Conservation (phyloP, 768 basidiomycete genomes). For the Amanita rubescens region DNA sequence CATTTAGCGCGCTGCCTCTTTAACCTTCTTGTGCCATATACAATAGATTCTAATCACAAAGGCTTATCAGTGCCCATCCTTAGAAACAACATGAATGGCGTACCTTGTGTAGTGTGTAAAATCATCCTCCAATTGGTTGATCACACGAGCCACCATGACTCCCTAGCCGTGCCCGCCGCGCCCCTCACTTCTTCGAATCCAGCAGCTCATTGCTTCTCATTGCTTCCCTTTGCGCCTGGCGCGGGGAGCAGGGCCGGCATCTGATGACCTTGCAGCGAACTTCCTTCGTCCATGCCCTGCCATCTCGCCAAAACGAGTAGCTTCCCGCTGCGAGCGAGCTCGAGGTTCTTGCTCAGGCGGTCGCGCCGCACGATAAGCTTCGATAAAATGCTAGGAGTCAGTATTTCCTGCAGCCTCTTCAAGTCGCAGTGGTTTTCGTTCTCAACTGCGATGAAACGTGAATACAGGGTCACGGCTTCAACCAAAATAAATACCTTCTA, state of each 20-base stretch:
- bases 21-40: too few relatives aligned
- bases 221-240: constrained; percentile 15
- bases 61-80: constrained; percentile 7
- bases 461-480: too few relatives aligned
- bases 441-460: too few relatives aligned
- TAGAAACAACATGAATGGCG: constrained; percentile 10
- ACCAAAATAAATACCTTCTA: constrained; percentile 19
- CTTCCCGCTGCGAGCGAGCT: constrained; percentile 84
- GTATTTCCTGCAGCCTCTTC: background rate
- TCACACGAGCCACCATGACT: constrained; percentile 60
- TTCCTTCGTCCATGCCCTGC: constrained; percentile 47
- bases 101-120: constrained; percentile 95
- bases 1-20: too few relatives aligned
- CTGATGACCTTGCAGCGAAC: constrained; percentile 32
- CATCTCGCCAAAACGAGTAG: too few relatives aligned
- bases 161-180: constrained; percentile 19
- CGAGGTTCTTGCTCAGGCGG: constrained; percentile 97
- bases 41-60: constrained; percentile 65
- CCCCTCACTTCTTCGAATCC: constrained; percentile 20
- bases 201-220: constrained; percentile 27
- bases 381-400: constrained; percentile 11
- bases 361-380: constrained; percentile 98
- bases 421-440: constrained; percentile 21
- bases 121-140: constrained; percentile 89
- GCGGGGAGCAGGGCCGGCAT: constrained; percentile 24